Base-by-base conservation (phyloP, 768 basidiomycete species). In the Roridomyces roridus region DNA sequence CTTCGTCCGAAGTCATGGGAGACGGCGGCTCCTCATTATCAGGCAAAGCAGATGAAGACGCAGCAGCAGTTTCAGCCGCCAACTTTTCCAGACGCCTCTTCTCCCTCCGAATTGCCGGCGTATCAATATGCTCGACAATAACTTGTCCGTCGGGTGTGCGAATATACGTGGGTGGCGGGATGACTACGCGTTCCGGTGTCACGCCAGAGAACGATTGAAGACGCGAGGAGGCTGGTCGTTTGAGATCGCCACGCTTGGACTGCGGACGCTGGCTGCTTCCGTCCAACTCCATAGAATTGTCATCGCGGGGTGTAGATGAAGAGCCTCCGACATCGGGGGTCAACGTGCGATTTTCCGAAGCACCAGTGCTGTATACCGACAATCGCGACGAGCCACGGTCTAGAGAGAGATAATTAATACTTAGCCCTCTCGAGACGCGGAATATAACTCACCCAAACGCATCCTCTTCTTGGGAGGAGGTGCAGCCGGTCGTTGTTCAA, bases 71-170 rank as follows among this genome's bases (percentile, higher is more conserved):
- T 31, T 63, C 70, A 47, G 64, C 50, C 47, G 60, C 53, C 18
- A 63, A 55, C 39, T 62, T 72, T 52, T 76, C 85, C 46, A 71
- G 75, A 8, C 78, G 76, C 55, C 76, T 77, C 70, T 86, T 89
- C 69, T 84, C 79, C 46, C 82, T 78, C 5, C 89, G 83, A 36
- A 82, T 86, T 4, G 80, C 80, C 31, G 89, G 89, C 6, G 90
- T 87, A 64, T 91, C 90, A 21, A 91, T 75, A 56, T 85, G 83
- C 65, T 92, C 89, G 52, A 91, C 82, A 51, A 89, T 81, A 43
- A 87, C 77, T 53, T 72, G 77, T n/a, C 82, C 81, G 40, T 74
- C 73, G n/a, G 79, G 72, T 20, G 65, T 61, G 11, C 65, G 64
- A 11, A 74, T 65, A 12, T 72, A 69, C 18, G 57, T 67, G 15